Evolutionary conservation across 805 yeast species (phyloP).

Genomic region (Ogataea saltuana): DNA sequence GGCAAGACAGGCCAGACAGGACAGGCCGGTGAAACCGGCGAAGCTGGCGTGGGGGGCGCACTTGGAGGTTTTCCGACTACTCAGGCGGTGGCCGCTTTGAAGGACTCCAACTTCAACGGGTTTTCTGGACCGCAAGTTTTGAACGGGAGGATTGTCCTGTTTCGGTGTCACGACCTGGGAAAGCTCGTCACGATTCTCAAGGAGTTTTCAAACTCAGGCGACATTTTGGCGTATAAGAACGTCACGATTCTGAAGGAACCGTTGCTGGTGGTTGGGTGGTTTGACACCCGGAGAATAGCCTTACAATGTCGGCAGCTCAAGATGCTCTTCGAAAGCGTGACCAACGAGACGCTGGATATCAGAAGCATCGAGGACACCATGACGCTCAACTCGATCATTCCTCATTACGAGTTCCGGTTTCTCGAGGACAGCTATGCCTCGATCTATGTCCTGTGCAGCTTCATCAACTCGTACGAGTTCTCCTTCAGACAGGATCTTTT

Average conservation of each 20-base stretch:
- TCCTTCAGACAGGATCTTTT: slow-evolving; percentile 21
- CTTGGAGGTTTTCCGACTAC: too few species aligned
- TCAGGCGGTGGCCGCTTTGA: too few species aligned
- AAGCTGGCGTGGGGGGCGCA: too few species aligned
- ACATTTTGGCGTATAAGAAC: slow-evolving; percentile 19
- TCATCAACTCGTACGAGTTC: slow-evolving; percentile 1
- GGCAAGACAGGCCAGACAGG: too few species aligned
- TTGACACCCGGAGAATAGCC: slow-evolving; percentile 28
- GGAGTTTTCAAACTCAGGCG: slow-evolving; percentile 15
- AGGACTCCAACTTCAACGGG: not conserved
- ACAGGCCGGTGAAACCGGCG: too few species aligned
- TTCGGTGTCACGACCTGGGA: slow-evolving; percentile 12
- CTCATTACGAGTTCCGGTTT: slow-evolving; percentile 25
- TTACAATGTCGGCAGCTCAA: slow-evolving; percentile 20
- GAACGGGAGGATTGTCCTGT: slow-evolving; percentile 20
- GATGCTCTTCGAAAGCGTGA: slow-evolving; percentile 12
- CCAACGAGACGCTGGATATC: slow-evolving; percentile 10
- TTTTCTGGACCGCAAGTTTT: slow-evolving; percentile 1
- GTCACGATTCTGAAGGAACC: slow-evolving; percentile 5
- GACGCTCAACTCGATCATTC: slow-evolving; percentile 15
- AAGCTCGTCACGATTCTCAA: slow-evolving; percentile 14
- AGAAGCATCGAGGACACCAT: slow-evolving; percentile 9
- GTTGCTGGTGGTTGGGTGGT: slow-evolving; percentile 33
- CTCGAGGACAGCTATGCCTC: slow-evolving; percentile 27
- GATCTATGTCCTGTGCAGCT: slow-evolving; percentile 19